Evolutionary conservation across 495 filamentous ascomycete genomes (phyloP).

Genomic region (Hypoxylon cercidicola): DNA sequence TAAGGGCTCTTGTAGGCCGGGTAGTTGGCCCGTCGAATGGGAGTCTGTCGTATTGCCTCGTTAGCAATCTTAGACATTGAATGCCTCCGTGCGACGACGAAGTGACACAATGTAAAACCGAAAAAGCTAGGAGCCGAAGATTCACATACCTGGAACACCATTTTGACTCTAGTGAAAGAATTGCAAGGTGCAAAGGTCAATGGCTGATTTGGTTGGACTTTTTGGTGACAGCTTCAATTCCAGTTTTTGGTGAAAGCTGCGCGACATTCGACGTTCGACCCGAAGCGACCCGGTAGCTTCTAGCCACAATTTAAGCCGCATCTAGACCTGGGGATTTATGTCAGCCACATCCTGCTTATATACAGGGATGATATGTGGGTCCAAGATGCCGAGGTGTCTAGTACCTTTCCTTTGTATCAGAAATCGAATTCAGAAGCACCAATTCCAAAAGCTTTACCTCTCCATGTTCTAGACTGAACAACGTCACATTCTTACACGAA

Average conservation of each 20-base stretch:
- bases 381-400: too few relatives aligned
- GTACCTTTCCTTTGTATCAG: too few relatives aligned
- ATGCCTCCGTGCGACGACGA: too few relatives aligned
- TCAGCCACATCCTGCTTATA: background rate
- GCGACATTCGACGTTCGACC: constrained; percentile 38
- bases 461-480: background rate
- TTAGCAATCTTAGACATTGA: constrained; percentile 31
- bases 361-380: too few relatives aligned
- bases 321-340: too few relatives aligned
- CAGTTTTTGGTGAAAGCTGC: constrained; percentile 36
- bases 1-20: constrained; percentile 60
- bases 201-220: constrained; percentile 29
- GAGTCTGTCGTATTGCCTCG: constrained; percentile 45
- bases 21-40: constrained; percentile 41
- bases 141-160: constrained; percentile 55
- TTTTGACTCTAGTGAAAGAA: constrained; percentile 42
- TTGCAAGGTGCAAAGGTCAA: constrained; percentile 16
- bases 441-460: too few relatives aligned
- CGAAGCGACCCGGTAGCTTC: constrained; percentile 36
- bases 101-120: background rate
- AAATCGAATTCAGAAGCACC: too few relatives aligned
- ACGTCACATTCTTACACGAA: constrained; percentile 1
- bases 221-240: constrained; percentile 37
- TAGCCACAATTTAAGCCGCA: constrained; percentile 29
- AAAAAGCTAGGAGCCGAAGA: background rate